Evolutionary conservation across 768 basidiomycete species (phyloP).

Genomic region (Fomitopsis serialis): DNA sequence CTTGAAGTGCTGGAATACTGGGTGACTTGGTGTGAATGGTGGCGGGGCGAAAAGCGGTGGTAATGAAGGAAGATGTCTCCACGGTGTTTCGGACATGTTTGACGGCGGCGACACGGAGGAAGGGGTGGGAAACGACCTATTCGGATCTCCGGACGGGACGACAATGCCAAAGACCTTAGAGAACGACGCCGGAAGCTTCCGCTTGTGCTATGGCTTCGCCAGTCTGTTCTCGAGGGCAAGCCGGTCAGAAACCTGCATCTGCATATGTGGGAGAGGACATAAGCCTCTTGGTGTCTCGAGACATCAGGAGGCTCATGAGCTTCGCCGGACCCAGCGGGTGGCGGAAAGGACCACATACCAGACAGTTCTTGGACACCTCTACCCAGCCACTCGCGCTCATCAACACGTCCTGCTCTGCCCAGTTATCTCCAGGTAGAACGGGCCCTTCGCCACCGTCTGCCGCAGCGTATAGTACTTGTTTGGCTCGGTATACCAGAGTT

Average conservation of each 20-base stretch:
- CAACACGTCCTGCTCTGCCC: constrained; percentile 70
- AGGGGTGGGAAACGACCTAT: background rate
- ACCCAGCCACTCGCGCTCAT: constrained; percentile 69
- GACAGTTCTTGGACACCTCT: constrained; percentile 56
- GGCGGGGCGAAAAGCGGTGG: constrained; percentile 66
- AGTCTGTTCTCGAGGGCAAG: constrained; percentile 12
- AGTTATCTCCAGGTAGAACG: constrained; percentile 66
- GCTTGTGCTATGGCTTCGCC: constrained; percentile 20
- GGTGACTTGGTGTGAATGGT: constrained; percentile 73
- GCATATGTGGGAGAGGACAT: background rate
- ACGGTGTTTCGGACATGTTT: constrained; percentile 13
- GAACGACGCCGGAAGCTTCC: constrained; percentile 30
- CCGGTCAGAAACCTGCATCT: background rate
- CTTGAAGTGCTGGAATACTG: constrained; percentile 61
- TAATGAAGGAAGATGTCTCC: constrained; percentile 39
- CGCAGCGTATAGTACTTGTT: constrained; percentile 51
- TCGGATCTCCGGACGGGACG: background rate
- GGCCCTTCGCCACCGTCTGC: constrained; percentile 58
- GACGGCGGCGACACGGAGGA: background rate
- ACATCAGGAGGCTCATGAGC: background rate
- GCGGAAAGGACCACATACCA: constrained; percentile 45
- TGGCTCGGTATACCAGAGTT: constrained; percentile 61
- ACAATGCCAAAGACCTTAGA: constrained; percentile 25
- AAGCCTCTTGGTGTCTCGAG: background rate
- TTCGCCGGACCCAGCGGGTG: background rate